Base-by-base conservation (phyloP, 257 asterid genomes). In the Fraxinus cuspidata region DNA sequence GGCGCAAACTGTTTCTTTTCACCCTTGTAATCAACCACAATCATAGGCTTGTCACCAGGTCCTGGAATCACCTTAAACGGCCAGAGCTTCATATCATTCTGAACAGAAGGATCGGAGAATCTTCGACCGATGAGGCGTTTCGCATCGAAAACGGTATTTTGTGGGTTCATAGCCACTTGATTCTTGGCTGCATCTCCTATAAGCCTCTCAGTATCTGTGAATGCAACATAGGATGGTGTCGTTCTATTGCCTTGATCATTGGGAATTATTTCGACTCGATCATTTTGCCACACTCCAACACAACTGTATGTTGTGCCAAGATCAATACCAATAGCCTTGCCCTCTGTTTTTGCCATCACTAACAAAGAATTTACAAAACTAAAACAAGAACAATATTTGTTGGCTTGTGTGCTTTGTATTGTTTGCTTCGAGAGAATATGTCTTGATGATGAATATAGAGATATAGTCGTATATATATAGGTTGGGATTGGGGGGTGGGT, bases 171-270 rank as follows among this genome's bases (percentile, higher is more conserved):
- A 6, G 73, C 73, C 23, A 70, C 73, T 44, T 70, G 73, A 38
- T 70, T 70, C 73, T 70, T 70, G 28, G 73, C 42, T 38, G 69
- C 69, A 27, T 63, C 69, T 10, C 69, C 69, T n/a, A 63, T 63
- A 2, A 63, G 35, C 69, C 69, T 32, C 73, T 70, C 73, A 10
- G 73, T 70, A 9, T 70, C 73, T n/a, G 73, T 70, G 47, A 70
- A 70, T 10, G 73, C 73, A 32, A 70, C 51, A 10, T 70, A 70
- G 5, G 73, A 70, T 38, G 73, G 73, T 8, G 73, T 70, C 2
- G 73, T 70, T 18, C 73, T 31, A 44, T 70, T 70, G 27, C 73
- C 73, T 38, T 70, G 73, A 70, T 70, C 73, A 32, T 70, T 70
- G 0, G 73, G 49, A 29, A 70, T 63, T 12, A 63, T 63, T 27